These are phyloP conservation scores for Austroboletus niveus DNA, from an alignment of 1,284 basidiomycete species.

Conservation along the genomic window DNA sequence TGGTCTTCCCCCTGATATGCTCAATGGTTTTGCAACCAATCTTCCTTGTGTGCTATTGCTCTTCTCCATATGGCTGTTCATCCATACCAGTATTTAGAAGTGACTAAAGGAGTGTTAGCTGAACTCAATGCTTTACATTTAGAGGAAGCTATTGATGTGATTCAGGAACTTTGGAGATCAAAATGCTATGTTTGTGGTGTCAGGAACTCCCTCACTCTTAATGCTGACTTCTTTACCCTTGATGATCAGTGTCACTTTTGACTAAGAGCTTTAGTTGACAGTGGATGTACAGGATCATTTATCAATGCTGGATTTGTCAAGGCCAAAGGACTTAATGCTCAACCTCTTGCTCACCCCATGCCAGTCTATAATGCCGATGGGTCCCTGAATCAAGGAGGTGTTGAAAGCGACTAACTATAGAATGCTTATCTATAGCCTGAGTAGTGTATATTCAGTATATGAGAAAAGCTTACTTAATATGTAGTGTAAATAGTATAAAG, in stretches of 20 bases:
- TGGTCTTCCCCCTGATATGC: slow-evolving; percentile 1
- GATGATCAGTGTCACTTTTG: slow-evolving; percentile 1
- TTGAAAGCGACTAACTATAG: too few relatives aligned
- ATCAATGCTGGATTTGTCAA: too few relatives aligned
- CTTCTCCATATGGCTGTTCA: background rate
- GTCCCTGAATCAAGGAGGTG: too few relatives aligned
- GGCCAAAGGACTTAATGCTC: slow-evolving; percentile 5
- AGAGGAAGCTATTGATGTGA: background rate
- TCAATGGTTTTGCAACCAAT: background rate
- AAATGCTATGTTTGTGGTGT: too few relatives aligned
- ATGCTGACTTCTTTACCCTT: background rate
- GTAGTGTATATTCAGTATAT: background rate
- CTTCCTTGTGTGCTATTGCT: background rate
- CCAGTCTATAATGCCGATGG: too few relatives aligned
- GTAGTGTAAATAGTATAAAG: too few relatives aligned
- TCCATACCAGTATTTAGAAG: background rate
- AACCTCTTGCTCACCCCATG: slow-evolving; percentile 14
- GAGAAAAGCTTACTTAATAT: too few relatives aligned
- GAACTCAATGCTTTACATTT: background rate
- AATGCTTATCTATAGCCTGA: too few relatives aligned
- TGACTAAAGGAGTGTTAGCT: background rate
- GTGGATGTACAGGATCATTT: too few relatives aligned
- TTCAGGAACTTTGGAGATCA: background rate
- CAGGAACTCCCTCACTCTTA: background rate
- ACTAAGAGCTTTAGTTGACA: background rate